Conservation (phyloP, 768 basidiomycete species). For the Tylopilus rubrobrunneus region DNA sequence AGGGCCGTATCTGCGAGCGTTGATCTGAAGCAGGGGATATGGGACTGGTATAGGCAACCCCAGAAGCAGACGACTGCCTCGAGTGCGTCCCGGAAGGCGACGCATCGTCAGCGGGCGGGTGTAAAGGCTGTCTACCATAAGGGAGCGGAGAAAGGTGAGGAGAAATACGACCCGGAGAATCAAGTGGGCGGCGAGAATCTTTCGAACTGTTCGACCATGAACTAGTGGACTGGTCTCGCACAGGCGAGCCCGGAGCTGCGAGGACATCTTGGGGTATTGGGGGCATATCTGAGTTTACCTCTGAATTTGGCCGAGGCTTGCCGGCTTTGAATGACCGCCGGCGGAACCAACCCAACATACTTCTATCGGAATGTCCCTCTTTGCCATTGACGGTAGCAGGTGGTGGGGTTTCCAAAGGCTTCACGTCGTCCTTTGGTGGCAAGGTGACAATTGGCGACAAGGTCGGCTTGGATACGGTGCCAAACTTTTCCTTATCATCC, state of each 20-base stretch:
- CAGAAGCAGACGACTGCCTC: slow-evolving; percentile 25
- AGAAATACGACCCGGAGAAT: slow-evolving; percentile 14
- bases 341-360: slow-evolving; percentile 32
- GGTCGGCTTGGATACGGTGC: slow-evolving; percentile 4
- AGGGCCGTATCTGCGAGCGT: slow-evolving; percentile 12
- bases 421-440: slow-evolving; percentile 18
- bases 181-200: slow-evolving; percentile 19
- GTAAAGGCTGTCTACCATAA: slow-evolving; percentile 10
- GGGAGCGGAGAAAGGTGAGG: slow-evolving; percentile 11
- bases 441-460: slow-evolving; percentile 12
- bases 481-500: slow-evolving; percentile 31
- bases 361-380: slow-evolving; percentile 41
- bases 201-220: slow-evolving; percentile 26
- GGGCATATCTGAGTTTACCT: slow-evolving; percentile 12
- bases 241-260: slow-evolving; percentile 15
- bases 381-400: slow-evolving; percentile 27
- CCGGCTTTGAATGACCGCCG: slow-evolving; percentile 20
- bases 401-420: slow-evolving; percentile 28
- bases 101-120: neutral
- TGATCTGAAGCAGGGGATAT: slow-evolving; percentile 8
- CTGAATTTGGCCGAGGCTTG: slow-evolving; percentile 24
- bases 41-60: slow-evolving; percentile 7
- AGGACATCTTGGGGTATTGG: slow-evolving; percentile 12
- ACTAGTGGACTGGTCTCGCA: slow-evolving; percentile 18
- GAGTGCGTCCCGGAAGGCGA: slow-evolving; percentile 12